Evolutionary conservation across 139 green algal species (phyloP), one percentile per base, ranked within the genome.

Genomic region (Chlamydomonas sp.): DNA sequence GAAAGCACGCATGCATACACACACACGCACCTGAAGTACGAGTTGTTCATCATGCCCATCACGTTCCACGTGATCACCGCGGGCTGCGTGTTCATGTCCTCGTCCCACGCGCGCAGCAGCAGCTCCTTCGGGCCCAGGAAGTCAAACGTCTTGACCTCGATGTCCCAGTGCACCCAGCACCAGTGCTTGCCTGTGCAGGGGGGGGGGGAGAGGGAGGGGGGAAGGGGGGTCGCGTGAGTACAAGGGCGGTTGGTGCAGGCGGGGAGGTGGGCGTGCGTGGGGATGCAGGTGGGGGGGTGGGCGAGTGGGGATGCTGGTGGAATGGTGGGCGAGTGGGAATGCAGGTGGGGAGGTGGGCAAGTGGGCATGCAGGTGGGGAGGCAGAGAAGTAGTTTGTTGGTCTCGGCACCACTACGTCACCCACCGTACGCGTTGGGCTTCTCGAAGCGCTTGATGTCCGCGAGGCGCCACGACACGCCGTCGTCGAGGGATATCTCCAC

Each of bases 31-130:
- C 72, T 60, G 69, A 82, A 98, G 70, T 89, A 84, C 77, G 84
- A 91, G 84, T 99, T 99, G 89, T 98, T 98, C 84, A 97, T 90
- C 95, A 98, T 97, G 72, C 95, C 95, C 90, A 98, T 96, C 34
- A 98, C 35, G 68, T 97, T 99, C 94, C 94, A 98, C 1, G 90
- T 95, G 71, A 91, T 81, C 5, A 77, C 63, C 26, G 76, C 79
- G 22, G 90, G 90, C 82, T 96, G 91, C 2, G 84, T 88, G 85
- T 97, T 97, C 81, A 88, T 88, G 70, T 43, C 67, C 58, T 81
- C 80, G 70, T 96, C 90, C 80, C 85, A 92, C 3, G 91, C 91
- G 13, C 92, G 85, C 50, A 87, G 81, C 36, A 83, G 81, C 66
- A 95, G 67, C 76, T 94, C 88, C 37, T 83, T 78, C 48, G 73